phyloP scores from a whole-genome alignment of 1,284 basidiomycete species.

The Cutaneotrichosporon arboriforme region DNA sequence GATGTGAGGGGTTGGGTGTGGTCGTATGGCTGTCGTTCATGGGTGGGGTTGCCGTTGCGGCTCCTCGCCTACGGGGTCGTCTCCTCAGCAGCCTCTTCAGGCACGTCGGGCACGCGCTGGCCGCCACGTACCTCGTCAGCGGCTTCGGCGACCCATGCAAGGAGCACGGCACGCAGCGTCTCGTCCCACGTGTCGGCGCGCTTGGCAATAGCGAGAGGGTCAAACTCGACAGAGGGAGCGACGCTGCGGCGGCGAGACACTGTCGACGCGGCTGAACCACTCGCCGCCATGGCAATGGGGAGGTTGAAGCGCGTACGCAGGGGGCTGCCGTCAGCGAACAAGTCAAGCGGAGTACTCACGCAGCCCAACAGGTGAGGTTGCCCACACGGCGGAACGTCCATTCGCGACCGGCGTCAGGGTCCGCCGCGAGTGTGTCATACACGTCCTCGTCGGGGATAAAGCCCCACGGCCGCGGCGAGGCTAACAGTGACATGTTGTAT shows the following conservation, averaged over 20 bases:
- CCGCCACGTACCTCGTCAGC: conserved; percentile 22
- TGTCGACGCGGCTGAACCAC: background rate
- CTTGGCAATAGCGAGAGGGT: conserved; percentile 42
- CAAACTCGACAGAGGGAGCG: conserved; percentile 29
- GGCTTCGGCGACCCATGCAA: conserved; percentile 34
- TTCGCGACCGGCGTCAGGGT: conserved; percentile 22
- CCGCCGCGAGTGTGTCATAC: conserved; percentile 33
- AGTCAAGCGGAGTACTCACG: conserved; percentile 29
- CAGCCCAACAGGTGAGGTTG: conserved; percentile 45
- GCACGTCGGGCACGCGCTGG: background rate
- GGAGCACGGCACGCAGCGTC: conserved; percentile 27
- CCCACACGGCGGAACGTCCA: conserved; percentile 46
- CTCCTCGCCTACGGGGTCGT: no score
- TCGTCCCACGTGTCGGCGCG: conserved; percentile 33
- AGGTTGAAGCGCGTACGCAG: conserved; percentile 40
- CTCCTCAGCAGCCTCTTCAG: background rate
- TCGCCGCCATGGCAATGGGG: conserved; percentile 28
- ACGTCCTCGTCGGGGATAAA: conserved; percentile 43
- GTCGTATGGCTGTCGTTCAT: no score
- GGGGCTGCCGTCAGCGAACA: conserved; percentile 25
- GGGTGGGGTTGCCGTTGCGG: no score
- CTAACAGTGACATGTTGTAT: conserved; percentile 32
- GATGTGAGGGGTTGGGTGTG: background rate
- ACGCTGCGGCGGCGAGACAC: conserved; percentile 5
- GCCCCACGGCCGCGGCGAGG: conserved; percentile 42